Evolutionary conservation across 306 rosid genomes (phyloP).

Genomic region (Acacia crassicarpa): DNA sequence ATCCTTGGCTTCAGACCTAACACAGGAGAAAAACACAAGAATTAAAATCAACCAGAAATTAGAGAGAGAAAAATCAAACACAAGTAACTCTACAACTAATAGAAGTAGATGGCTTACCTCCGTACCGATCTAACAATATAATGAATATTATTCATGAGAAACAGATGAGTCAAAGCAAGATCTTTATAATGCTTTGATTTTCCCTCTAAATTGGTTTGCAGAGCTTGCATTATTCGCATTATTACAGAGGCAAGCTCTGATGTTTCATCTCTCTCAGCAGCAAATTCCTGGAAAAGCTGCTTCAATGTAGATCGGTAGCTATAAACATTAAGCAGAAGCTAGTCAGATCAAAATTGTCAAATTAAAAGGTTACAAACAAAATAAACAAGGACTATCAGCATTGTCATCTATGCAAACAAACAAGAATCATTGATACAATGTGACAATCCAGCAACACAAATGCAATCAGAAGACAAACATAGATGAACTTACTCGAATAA

Average conservation of each 20-base stretch:
- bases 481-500: conserved; percentile 44
- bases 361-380: background rate
- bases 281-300: conserved; percentile 52
- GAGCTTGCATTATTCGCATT: conserved; percentile 76
- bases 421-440: background rate
- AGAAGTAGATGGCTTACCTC: conserved; percentile 42
- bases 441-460: background rate
- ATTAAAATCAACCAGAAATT: background rate
- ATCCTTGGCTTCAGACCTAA: conserved; percentile 80
- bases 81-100: background rate
- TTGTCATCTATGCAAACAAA: background rate
- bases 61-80: background rate
- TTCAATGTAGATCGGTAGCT: conserved; percentile 55
- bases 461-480: background rate
- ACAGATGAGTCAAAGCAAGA: conserved; percentile 62
- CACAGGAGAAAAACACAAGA: background rate
- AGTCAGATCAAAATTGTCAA: background rate
- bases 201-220: conserved; percentile 74
- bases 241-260: conserved; percentile 67
- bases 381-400: background rate
- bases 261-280: conserved; percentile 41
- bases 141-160: conserved; percentile 79
- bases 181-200: conserved; percentile 76
- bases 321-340: conserved; percentile 6
- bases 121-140: conserved; percentile 79